phyloP scores from a whole-genome alignment of 2,329 filamentous ascomycete genomes.

The Claviceps lovelessii region DNA sequence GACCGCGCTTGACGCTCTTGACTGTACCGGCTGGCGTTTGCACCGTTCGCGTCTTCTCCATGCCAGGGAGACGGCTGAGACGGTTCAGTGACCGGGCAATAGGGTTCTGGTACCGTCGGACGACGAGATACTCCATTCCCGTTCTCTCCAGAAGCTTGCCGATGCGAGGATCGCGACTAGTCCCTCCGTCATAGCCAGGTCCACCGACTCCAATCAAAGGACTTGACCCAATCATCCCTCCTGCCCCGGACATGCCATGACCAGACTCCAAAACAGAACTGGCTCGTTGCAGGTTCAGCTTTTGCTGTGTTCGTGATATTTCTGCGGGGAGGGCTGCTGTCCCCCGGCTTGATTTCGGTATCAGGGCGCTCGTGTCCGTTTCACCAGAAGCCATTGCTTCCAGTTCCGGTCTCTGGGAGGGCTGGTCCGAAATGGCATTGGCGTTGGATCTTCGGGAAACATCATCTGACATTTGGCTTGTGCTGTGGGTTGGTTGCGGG shows the following conservation, averaged over 20 bases:
- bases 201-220: slow-evolving; percentile 39
- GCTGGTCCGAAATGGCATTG: slow-evolving; percentile 20
- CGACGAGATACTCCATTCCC: slow-evolving; percentile 59
- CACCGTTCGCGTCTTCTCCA: slow-evolving; percentile 33
- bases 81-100: slow-evolving; percentile 46
- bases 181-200: slow-evolving; percentile 37
- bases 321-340: slow-evolving; percentile 31
- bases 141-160: slow-evolving; percentile 53
- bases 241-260: slow-evolving; percentile 25
- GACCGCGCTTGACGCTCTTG: slow-evolving; percentile 24
- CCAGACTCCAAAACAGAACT: slow-evolving; percentile 57
- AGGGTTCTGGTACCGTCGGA: slow-evolving; percentile 57
- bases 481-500: slow-evolving; percentile 19
- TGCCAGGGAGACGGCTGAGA: slow-evolving; percentile 32
- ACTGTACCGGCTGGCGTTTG: slow-evolving; percentile 23
- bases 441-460: slow-evolving; percentile 28
- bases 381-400: slow-evolving; percentile 14
- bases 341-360: slow-evolving; percentile 28
- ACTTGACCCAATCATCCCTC: slow-evolving; percentile 27
- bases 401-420: slow-evolving; percentile 11
- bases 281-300: slow-evolving; percentile 58
- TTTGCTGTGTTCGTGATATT: slow-evolving; percentile 58
- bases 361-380: slow-evolving; percentile 29
- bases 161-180: slow-evolving; percentile 45
- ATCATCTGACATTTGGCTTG: slow-evolving; percentile 17